Conservation (phyloP, 805 yeast species). For the Lipomyces mesembrius region DNA sequence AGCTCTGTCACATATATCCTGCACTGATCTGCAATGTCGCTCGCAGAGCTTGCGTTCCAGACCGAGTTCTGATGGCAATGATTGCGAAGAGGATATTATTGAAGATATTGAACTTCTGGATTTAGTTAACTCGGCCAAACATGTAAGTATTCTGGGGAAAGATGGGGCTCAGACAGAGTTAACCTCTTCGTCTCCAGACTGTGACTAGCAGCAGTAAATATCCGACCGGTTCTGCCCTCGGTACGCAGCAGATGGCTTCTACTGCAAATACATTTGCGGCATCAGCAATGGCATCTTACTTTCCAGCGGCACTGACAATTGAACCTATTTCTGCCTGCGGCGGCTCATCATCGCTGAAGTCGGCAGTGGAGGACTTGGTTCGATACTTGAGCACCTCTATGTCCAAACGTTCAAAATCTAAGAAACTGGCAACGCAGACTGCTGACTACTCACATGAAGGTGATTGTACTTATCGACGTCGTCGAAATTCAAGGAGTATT, state of each 20-base stretch:
- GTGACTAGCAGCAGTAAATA: not conserved
- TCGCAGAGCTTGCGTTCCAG: not conserved
- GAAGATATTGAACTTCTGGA: constrained; percentile 1
- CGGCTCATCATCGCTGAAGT: not conserved
- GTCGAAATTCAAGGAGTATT: not conserved
- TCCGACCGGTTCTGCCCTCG: not conserved
- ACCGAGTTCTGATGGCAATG: not conserved
- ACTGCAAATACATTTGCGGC: not conserved
- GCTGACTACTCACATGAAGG: not conserved
- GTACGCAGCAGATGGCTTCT: not conserved
- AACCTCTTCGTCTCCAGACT: not conserved
- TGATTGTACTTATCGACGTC: not conserved
- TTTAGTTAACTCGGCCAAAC: not conserved
- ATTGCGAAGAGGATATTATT: not conserved
- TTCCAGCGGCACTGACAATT: not conserved
- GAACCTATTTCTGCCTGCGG: not conserved
- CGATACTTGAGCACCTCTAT: not conserved
- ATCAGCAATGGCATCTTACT: constrained; percentile 3
- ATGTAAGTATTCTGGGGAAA: not conserved
- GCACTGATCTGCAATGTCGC: not conserved
- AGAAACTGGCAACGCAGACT: not conserved
- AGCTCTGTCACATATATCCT: not conserved
- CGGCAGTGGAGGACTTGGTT: not conserved
- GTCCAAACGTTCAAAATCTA: not conserved
- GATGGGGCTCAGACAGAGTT: not conserved